Evolutionary conservation across 1,139 yeast species (phyloP), one percentile per base, ranked within the genome.

Genomic region (Geotrichum fermentans): DNA sequence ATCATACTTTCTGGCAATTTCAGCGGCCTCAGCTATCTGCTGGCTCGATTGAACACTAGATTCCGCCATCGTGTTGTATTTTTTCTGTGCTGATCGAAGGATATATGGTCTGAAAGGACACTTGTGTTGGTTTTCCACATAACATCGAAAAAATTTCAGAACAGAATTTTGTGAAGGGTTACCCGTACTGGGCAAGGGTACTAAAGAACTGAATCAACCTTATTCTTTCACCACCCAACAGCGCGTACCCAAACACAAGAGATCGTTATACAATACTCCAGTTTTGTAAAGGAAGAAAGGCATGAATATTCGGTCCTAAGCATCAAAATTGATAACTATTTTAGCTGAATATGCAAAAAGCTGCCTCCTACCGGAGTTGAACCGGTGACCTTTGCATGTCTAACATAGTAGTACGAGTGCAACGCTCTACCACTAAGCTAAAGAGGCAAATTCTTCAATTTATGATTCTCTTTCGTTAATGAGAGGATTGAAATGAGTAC

Each of bases 1-100:
- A 57, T 79, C 83, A 62, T 74, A 74, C 52, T 58, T 58, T 29
- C 51, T 29, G 16, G 53, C 53, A 32, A 51, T 43, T 14, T 44
- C 53, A 29, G 49, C 48, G 29, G 51, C 45, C 33, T 51, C 45
- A 10, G 37, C 43, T 21, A 24, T 13, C 40, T 42, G 46, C 32
- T 47, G 33, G 28, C 33, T 4, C 29, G 5, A 4, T 14, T 26
- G 33, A 13, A 13, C 10, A 18, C 38, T 34, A 18, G 42, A 24
- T 26, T 38, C 42, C 22, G 33, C 18, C 42, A 38, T 38, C 4
- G 34, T 11, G 4, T n/a, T n/a, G n/a, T n/a, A n/a, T n/a, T n/a
- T n/a, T n/a, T n/a, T n/a, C n/a, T n/a, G n/a, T n/a, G n/a, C n/a
- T 28, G 13, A 8, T 28, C 30, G 13, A 28, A 28, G 8, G 13